phyloP scores from a whole-genome alignment of 202 grass and related monocot species.

The Panicum virgatum region DNA sequence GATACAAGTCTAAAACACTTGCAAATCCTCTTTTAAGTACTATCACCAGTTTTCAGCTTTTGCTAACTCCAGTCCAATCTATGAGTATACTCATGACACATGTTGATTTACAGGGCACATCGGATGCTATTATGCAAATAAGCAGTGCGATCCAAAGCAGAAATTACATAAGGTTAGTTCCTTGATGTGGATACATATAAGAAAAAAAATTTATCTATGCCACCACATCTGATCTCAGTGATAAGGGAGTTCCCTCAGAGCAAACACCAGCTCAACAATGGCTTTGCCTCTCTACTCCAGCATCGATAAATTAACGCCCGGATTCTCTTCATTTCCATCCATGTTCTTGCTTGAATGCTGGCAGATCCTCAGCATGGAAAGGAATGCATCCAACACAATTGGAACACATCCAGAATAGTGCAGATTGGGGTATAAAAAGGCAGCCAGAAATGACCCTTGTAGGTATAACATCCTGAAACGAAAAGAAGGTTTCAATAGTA shows the following conservation, averaged over 20 bases:
- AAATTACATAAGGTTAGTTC: conserved; percentile 25
- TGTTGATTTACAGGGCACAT: conserved; percentile 33
- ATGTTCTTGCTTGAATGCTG: conserved; percentile 12
- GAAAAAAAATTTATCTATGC: conserved; percentile 16
- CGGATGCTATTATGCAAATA: conserved; percentile 6
- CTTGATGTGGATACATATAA: conserved; percentile 20
- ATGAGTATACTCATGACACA: not conserved
- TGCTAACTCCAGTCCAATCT: not conserved
- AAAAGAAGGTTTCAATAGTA: conserved; percentile 18
- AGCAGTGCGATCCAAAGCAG: conserved; percentile 15
- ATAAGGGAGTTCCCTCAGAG: not conserved
- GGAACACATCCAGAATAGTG: not conserved
- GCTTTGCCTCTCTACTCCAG: conserved; percentile 28
- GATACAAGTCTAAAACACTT: not conserved
- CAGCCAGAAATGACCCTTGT: conserved; percentile 26
- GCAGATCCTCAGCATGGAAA: not conserved
- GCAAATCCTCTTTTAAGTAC: not conserved
- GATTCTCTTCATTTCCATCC: conserved; percentile 7
- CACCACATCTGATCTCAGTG: conserved; percentile 24
- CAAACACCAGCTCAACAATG: not conserved
- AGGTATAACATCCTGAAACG: conserved; percentile 34
- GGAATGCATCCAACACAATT: not conserved
- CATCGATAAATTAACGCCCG: not conserved
- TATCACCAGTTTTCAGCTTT: not conserved
- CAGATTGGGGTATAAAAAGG: conserved; percentile 25